Evolutionary conservation across 441 rosid genomes (phyloP).

Genomic region (Dalechampia spathulata): DNA sequence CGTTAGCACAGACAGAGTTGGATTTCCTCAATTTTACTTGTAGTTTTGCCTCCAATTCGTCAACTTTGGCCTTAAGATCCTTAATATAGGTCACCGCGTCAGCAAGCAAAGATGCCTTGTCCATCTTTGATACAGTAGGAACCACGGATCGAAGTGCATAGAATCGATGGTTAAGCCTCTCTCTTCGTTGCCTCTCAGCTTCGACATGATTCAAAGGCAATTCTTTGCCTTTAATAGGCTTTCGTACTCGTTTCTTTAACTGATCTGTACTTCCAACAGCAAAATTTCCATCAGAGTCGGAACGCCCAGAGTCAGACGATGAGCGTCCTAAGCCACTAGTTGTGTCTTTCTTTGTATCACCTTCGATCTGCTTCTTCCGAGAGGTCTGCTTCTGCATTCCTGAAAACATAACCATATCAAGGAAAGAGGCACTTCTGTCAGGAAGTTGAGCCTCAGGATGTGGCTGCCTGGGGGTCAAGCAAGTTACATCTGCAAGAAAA

Average conservation of each 20-base stretch:
- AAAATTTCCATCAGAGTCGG: conserved; percentile 24
- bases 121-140: conserved; percentile 51
- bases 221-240: conserved; percentile 10
- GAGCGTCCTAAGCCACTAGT: conserved; percentile 11
- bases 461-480: conserved; percentile 2
- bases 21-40: conserved; percentile 1
- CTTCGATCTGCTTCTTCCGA: conserved; percentile 2
- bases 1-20: background rate
- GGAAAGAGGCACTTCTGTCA: conserved; percentile 7
- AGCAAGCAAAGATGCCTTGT: conserved; percentile 41
- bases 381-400: conserved; percentile 3
- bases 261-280: background rate
- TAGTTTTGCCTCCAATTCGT: conserved; percentile 21
- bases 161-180: conserved; percentile 43
- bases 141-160: conserved; percentile 48
- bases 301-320: conserved; percentile 30
- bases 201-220: conserved; percentile 32
- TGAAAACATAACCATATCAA: conserved; percentile 12
- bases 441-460: background rate
- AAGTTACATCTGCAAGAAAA: conserved; percentile 18
- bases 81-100: conserved; percentile 43
- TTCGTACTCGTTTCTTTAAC: conserved; percentile 21
- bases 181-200: conserved; percentile 48
- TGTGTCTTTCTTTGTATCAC: conserved; percentile 2
- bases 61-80: conserved; percentile 26